Evolutionary conservation across 139 green algal genomes (phyloP), one percentile per base, ranked within the genome.

Genomic region (Tetraselmis chui): DNA sequence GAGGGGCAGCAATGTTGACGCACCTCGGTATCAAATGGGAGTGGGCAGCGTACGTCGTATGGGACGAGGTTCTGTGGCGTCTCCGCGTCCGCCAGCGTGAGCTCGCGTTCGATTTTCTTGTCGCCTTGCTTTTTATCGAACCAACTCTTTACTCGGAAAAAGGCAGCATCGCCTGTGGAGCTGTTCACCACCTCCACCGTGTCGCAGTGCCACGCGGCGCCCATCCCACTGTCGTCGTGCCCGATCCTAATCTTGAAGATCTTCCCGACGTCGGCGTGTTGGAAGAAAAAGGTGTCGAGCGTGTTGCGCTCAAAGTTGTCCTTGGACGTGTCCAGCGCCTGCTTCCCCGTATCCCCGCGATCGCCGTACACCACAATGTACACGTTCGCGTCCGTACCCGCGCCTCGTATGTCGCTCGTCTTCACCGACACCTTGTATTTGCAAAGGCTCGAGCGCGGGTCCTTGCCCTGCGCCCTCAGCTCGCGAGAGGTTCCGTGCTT

Each of bases 201-300:
- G n/a, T 79, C 28, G 28, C 27, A 32, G 76, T 79, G 76, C 76
- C 76, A 79, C 2, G 27, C 76, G 28, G 79, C 59, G 5, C 81
- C 80, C 29, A 82, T 32, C 29, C 87, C 85, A 1, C 2, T 79
- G 32, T 81, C 81, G 31, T 89, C 87, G 79, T 89, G 85, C 0
- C 85, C 85, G 24, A 88, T 28, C 81, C 83, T 82, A 74, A 93
- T 77, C 81, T 91, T 81, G 29, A 86, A 59, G 29, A 94, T 87
- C 26, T 78, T 59, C 0, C 89, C 91, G 23, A 92, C 81, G 81
- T 92, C 87, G 22, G 77, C 83, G 78, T 90, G 29, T 1, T 80
- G 59, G 27, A 92, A 76, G 26, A 83, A 32, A 75, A 93, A 93
- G 18, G 59, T 32, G 79, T 92, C 89, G 31, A 85, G 32, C 23